Percentiles rank a stretch among this genome's conserved stretches.
Evolutionary conservation across 192 early-diverging fungal species (phyloP).

Genomic region (Backusella circina): DNA sequence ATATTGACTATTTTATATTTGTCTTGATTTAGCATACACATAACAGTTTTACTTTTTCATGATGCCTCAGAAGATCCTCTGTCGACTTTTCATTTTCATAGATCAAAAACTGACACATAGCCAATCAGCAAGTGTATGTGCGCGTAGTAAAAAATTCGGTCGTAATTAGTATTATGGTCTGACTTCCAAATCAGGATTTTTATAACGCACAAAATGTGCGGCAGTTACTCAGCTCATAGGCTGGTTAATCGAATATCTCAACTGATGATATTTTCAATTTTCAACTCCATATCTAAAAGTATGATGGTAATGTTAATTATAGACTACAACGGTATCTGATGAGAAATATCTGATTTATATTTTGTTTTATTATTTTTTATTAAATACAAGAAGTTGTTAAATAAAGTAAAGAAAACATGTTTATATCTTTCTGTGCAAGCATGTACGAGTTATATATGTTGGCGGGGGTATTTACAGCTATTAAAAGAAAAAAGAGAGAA

Average conservation of each 20-base stretch:
- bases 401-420: not conserved
- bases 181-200: not conserved
- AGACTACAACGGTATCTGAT: constrained; percentile 6
- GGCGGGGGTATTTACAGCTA: not conserved
- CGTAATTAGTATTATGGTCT: not conserved
- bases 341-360: not conserved
- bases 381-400: not conserved
- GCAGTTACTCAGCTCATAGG: not conserved
- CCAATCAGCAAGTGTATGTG: not conserved
- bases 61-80: no score
- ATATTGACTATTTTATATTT: no score
- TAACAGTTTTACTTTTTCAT: no score
- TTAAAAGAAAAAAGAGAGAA: not conserved
- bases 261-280: not conserved
- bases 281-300: constrained; percentile 5
- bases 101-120: no score
- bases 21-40: no score
- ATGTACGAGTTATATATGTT: not conserved
- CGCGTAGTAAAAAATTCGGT: not conserved
- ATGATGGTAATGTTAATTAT: not conserved
- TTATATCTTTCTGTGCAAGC: not conserved
- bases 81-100: no score
- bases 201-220: not conserved
- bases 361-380: not conserved
- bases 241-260: constrained; percentile 3